These are phyloP conservation scores for Cyberlindnera samutprakarnensis DNA, from an alignment of 805 yeast genomes.

Conservation along the genomic window DNA sequence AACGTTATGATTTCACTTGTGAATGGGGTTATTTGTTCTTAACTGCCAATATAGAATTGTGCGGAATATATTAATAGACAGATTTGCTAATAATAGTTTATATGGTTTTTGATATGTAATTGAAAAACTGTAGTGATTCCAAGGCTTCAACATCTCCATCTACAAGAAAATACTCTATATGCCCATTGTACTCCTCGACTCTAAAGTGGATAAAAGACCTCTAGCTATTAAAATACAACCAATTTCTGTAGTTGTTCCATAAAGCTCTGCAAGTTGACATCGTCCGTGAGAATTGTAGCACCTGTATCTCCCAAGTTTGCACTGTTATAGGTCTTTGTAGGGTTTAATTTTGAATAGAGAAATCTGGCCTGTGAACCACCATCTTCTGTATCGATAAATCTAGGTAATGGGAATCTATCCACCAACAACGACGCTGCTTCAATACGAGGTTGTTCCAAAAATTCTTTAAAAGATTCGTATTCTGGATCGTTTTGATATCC, in stretches of 20 bases:
- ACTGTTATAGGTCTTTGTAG: conserved; percentile 48
- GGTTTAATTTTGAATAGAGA: conserved; percentile 61
- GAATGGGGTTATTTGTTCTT: no score
- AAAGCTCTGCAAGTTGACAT: conserved; percentile 24
- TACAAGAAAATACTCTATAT: no score
- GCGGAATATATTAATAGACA: no score
- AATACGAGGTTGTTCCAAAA: conserved; percentile 51
- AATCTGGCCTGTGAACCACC: conserved; percentile 74
- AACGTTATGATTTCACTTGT: no score
- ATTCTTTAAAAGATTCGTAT: conserved; percentile 50
- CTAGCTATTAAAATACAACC: no score
- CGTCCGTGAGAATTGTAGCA: conserved; percentile 48
- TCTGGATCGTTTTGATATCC: conserved; percentile 58
- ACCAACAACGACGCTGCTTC: conserved; percentile 60
- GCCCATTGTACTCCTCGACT: no score
- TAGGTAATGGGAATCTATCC: conserved; percentile 65
- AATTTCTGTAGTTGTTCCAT: conserved; percentile 30
- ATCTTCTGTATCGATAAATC: conserved; percentile 67
- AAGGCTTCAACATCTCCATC: no score
- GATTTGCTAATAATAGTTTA: no score
- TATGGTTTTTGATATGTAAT: no score
- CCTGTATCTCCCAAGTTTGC: conserved; percentile 28
- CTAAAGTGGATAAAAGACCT: no score
- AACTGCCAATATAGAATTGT: no score
- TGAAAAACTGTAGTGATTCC: no score